These are phyloP conservation scores for Hibiscus syriacus DNA, from an alignment of 345 rosid species.

Conservation along the genomic window DNA sequence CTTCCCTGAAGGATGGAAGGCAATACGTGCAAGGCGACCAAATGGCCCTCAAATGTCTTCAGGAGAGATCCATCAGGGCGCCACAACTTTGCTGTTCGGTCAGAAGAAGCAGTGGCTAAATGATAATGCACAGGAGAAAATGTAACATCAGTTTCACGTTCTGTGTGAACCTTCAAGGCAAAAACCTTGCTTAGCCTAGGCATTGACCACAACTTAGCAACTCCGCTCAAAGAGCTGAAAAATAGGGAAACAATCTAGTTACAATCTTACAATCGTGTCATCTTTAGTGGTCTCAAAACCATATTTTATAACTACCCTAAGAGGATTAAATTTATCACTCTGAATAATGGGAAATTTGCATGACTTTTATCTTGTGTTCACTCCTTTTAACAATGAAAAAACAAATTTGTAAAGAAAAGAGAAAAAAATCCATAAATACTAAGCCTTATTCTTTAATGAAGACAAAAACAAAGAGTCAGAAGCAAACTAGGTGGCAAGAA, in stretches of 20 bases:
- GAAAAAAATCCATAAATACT: neutral
- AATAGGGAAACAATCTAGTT: conserved; percentile 15
- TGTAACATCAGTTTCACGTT: conserved; percentile 83
- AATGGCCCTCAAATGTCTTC: conserved; percentile 73
- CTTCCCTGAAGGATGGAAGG: conserved; percentile 96
- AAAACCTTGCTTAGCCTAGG: conserved; percentile 52
- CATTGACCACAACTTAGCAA: conserved; percentile 83
- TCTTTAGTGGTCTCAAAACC: conserved; percentile 1
- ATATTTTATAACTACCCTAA: neutral
- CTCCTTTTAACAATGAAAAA: neutral
- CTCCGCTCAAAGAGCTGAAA: conserved; percentile 71
- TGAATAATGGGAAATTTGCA: neutral
- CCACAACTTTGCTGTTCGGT: conserved; percentile 91
- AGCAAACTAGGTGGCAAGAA: conserved; percentile 80
- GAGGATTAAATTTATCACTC: neutral
- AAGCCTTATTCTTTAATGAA: neutral
- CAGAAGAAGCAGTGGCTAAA: conserved; percentile 95
- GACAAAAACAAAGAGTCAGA: neutral
- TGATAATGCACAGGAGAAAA: conserved; percentile 67
- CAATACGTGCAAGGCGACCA: conserved; percentile 93
- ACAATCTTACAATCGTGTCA: neutral
- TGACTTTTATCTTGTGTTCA: neutral
- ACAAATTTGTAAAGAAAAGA: neutral
- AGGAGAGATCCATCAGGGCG: conserved; percentile 69
- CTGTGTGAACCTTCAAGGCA: conserved; percentile 75